Conservation (phyloP, 345 rosid species). For the Citrus reticulata region DNA sequence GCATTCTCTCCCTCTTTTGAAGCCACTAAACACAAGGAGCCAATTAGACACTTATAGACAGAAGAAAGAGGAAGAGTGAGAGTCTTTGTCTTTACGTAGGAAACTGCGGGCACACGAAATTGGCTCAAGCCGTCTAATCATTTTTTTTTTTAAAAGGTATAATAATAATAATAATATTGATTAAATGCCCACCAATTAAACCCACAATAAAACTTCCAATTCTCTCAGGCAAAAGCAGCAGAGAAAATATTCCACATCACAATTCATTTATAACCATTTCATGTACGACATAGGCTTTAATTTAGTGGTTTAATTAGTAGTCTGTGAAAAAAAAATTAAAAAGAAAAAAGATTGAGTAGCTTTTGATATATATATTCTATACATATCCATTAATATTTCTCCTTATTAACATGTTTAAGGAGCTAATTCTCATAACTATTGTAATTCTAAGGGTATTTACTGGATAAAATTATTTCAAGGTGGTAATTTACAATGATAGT, state of each 20-base stretch:
- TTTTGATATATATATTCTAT: no score
- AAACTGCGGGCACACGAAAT: not conserved
- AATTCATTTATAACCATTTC: not conserved
- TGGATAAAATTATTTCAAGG: no score
- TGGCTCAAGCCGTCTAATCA: not conserved
- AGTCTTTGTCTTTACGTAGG: slow-evolving; percentile 10
- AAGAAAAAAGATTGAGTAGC: not conserved
- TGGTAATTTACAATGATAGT: not conserved
- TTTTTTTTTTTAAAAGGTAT: not conserved
- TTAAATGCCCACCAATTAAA: not conserved
- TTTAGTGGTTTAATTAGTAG: not conserved
- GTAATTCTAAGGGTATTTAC: no score
- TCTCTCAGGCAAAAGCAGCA: not conserved
- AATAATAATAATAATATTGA: not conserved
- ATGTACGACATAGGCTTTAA: not conserved
- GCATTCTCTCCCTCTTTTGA: not conserved
- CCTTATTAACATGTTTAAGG: no score
- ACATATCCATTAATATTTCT: not conserved
- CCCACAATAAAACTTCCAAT: not conserved
- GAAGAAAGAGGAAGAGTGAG: not conserved
- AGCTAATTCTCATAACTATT: no score
- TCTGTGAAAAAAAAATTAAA: no score
- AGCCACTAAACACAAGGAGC: slow-evolving; percentile 5
- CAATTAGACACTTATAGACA: not conserved
- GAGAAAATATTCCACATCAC: not conserved